Percentiles rank a stretch among this genome's conserved stretches.
These are phyloP conservation scores for Trichoderma lentiforme DNA, from an alignment of 2,329 filamentous ascomycete species.

Conservation along the genomic window DNA sequence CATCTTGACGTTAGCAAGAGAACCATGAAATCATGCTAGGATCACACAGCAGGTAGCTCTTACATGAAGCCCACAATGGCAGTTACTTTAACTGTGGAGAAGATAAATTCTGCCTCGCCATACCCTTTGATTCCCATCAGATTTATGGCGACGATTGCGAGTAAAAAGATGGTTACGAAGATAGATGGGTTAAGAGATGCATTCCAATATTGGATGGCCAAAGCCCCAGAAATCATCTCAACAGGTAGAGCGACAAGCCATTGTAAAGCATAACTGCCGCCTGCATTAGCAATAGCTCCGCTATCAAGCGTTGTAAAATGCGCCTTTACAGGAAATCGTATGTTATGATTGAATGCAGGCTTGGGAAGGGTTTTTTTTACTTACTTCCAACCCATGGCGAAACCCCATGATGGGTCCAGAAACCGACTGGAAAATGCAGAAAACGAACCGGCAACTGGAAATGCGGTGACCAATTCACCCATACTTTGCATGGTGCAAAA, in stretches of 20 bases:
- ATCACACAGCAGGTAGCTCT: too few relatives aligned
- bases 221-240: not conserved
- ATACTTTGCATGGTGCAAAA: conserved; percentile 7
- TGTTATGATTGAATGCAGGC: too few relatives aligned
- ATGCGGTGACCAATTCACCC: not conserved
- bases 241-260: not conserved
- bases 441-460: conserved; percentile 1
- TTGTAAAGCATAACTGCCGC: not conserved
- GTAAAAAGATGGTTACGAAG: not conserved
- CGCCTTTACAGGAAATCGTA: not conserved
- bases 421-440: conserved; percentile 6
- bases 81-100: conserved; percentile 1
- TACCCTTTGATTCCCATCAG: not conserved
- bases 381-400: conserved; percentile 11
- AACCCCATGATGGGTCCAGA: conserved; percentile 4
- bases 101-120: conserved; percentile 2
- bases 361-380: not conserved
- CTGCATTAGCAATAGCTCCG: not conserved
- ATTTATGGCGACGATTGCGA: not conserved
- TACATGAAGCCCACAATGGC: conserved; percentile 11
- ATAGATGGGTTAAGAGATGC: not conserved
- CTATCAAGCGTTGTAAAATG: not conserved
- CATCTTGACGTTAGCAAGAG: not conserved
- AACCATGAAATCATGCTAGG: not conserved
- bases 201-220: conserved; percentile 5